phyloP scores from a whole-genome alignment of 257 asterid species.

The Lycium ferocissimum region DNA sequence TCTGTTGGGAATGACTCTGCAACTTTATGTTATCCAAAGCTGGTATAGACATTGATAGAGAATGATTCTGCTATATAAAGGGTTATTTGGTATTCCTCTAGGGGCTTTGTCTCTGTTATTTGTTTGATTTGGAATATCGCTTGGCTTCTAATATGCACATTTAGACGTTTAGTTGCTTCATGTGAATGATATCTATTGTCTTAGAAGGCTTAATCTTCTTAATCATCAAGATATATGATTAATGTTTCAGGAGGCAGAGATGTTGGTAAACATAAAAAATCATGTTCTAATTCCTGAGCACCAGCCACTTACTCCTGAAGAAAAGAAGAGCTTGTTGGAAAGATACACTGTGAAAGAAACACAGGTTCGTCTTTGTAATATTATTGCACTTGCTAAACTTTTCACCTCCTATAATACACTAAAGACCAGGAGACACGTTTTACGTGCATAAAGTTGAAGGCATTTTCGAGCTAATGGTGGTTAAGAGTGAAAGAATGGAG shows the following conservation, averaged over 20 bases:
- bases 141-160: neutral
- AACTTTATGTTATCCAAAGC: neutral
- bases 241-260: conserved; percentile 68
- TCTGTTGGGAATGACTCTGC: neutral
- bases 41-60: neutral
- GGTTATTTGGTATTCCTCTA: conserved; percentile 28
- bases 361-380: conserved; percentile 56
- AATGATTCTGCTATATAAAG: conserved; percentile 8
- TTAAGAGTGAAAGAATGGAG: neutral
- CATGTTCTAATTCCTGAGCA: conserved; percentile 91
- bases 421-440: neutral
- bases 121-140: neutral
- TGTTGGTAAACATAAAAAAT: conserved; percentile 80
- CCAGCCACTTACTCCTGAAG: conserved; percentile 71
- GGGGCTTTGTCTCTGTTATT: neutral
- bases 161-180: neutral
- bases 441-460: neutral
- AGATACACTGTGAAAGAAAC: conserved; percentile 95
- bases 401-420: conserved; percentile 1
- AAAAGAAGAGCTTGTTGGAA: conserved; percentile 83
- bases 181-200: neutral
- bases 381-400: neutral
- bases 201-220: neutral
- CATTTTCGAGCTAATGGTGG: neutral
- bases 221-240: neutral